Conservation (phyloP, 345 rosid species). For the Reutealis trisperma region DNA sequence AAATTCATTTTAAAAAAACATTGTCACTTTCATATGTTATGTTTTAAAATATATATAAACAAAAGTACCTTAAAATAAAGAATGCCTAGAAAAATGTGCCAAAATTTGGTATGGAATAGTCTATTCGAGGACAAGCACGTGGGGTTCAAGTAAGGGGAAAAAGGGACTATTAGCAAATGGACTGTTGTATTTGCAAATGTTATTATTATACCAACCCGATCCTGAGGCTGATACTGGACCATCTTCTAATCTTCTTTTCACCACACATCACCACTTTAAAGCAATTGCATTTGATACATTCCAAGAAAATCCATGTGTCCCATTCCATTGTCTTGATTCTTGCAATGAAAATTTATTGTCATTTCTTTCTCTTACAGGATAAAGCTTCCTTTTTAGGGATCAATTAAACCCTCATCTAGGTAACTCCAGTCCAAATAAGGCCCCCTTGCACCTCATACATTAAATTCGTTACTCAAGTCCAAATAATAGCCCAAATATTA, state of each 20-base stretch:
- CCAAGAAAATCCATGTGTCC: neutral
- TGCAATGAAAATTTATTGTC: too few species aligned
- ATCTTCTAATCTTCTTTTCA: neutral
- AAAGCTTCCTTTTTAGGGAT: too few species aligned
- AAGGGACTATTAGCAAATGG: neutral
- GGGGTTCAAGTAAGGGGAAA: neutral
- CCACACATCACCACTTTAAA: neutral
- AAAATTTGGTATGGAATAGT: neutral
- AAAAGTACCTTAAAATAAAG: neutral
- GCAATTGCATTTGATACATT: too few species aligned
- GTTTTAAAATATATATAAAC: neutral
- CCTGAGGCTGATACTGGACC: neutral
- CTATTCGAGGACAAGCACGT: neutral
- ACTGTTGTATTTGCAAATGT: neutral
- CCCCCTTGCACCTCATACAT: too few species aligned
- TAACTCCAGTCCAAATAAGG: too few species aligned
- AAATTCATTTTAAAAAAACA: too few species aligned
- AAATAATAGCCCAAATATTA: too few species aligned
- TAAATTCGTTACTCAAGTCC: too few species aligned
- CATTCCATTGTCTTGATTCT: neutral
- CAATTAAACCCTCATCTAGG: too few species aligned
- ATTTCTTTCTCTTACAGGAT: too few species aligned
- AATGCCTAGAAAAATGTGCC: constrained; percentile 2
- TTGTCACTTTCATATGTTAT: too few species aligned
- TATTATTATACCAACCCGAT: too few species aligned